Evolutionary conservation across 192 early-diverging fungal species (phyloP), one percentile per base, ranked within the genome.

Genomic region (Podila epigama): DNA sequence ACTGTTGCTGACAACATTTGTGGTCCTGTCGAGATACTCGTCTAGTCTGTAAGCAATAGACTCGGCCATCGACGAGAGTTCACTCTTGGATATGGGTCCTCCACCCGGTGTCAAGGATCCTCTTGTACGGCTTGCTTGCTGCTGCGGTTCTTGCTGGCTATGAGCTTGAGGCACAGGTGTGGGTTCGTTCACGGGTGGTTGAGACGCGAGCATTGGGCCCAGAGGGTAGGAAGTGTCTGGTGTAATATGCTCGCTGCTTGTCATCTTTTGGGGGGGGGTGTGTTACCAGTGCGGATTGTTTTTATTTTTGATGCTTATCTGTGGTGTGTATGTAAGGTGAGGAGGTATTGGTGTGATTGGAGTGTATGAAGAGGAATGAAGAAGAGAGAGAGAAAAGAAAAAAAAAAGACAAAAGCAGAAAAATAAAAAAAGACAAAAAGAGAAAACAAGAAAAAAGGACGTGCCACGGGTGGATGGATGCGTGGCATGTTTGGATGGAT

Each of bases 41-140:
- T 77, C 73, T 54, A 77, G 48, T 56, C 64, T 77, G 35, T 66
- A 68, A 29, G 66, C 73, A 58, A 77, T 77, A 2, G 73, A 68
- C 27, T 55, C 60, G 11, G 73, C 61, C 66, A 77, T 77, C 16
- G 73, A 64, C 1, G 73, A 77, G 10, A 77, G 51, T 33, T 68
- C 66, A 31, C 73, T 77, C 66, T 77, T 77, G 61, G 65, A 68
- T 5, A 77, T 51, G 20, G 73, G 59, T 4, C 52, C 52, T 4
- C 71, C 71, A 15, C 73, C 66, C 27, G 73, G 66, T 9, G 73
- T 77, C 18, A 77, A 35, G 18, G 73, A 77, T 27, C 66, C 73
- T 54, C 44, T 18, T 16, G 44, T 4, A 48, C 44, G 44, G n/a
- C n/a, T 48, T 22, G 44, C n/a, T 4, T 48, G 44, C 44, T 48